Evolutionary conservation across 371 early-diverging fungal genomes (phyloP).

Genomic region (Mucor indicus): DNA sequence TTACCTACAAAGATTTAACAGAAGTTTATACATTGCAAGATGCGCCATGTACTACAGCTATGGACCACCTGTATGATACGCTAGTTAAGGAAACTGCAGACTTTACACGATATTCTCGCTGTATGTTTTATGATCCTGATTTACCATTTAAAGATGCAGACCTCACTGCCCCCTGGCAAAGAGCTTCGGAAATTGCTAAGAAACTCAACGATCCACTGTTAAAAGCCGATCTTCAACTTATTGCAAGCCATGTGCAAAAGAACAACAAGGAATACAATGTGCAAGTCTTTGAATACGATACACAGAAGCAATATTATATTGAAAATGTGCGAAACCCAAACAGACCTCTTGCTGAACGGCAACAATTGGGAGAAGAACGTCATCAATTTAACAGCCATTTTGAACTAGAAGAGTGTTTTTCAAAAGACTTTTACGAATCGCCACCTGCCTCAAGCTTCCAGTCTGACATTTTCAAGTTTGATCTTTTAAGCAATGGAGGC

Average conservation of each 20-base stretch:
- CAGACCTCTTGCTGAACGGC: no score
- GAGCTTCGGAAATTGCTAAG: conserved; percentile 13
- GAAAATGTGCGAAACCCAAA: conserved; percentile 24
- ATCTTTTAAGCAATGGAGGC: conserved; percentile 14
- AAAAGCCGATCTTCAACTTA: conserved; percentile 18
- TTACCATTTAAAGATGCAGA: conserved; percentile 23
- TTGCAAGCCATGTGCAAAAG: conserved; percentile 7
- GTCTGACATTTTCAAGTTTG: conserved; percentile 11
- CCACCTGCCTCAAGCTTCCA: conserved; percentile 7
- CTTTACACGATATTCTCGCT: conserved; percentile 26
- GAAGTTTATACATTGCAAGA: conserved; percentile 13
- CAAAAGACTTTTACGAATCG: conserved; percentile 14
- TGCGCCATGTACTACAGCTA: conserved; percentile 22
- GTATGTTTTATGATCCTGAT: conserved; percentile 30
- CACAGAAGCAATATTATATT: conserved; percentile 4
- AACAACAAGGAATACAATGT: conserved; percentile 9
- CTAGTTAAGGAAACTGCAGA: conserved; percentile 26
- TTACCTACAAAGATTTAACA: conserved; percentile 20
- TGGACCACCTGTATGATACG: conserved; percentile 34
- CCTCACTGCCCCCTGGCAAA: conserved; percentile 24
- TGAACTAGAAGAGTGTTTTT: conserved; percentile 36
- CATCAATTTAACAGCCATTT: conserved; percentile 19
- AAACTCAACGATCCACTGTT: conserved; percentile 12
- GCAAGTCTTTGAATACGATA: conserved; percentile 10
- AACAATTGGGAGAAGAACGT: no score